Evolutionary conservation across 2,329 filamentous ascomycete genomes (phyloP), one percentile per base, ranked within the genome.

Genomic region (Lasiodiplodia hormozganensis): DNA sequence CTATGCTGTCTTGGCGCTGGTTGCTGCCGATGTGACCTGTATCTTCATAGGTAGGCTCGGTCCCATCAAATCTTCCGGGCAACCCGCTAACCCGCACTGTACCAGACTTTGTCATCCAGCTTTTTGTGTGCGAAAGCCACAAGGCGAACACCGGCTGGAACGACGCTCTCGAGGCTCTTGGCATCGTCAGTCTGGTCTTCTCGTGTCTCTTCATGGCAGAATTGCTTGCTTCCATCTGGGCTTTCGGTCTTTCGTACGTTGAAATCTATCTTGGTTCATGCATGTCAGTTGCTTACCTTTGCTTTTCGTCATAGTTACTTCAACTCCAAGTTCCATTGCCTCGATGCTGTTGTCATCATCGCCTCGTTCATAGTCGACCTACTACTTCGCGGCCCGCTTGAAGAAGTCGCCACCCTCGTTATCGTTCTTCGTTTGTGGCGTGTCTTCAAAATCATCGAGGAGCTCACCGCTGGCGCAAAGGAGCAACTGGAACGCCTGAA

Each of bases 361-460:
- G 79, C 83, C 2, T 86, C 86, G 71, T 91, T 92, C 75, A 75
- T 86, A 36, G 82, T 91, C 66, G 89, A 92, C 72, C 78, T 91
- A 25, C 76, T 88, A 2, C 82, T 89, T 18, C 84, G 85, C 47
- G 89, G 89, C 54, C 78, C 87, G 1, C 78, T 87, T 6, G 87
- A 89, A 76, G 87, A 91, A 74, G 87, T 90, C 57, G 88, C 86
- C 0, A 90, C 88, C 0, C 81, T 92, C n/a, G 85, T 92, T 60
- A 84, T 92, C 34, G 83, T 91, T 4, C 80, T 92, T 54, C 87
- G 90, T 65, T 81, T 92, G 3, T 91, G 89, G 87, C 85, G 90
- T 18, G 84, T 92, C 54, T 87, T 91, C 75, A 91, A 92, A 80
- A 90, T 92, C 64, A 86, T 90, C 7, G 88, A 92, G 74, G 90